Evolutionary conservation across 2,329 filamentous ascomycete species (phyloP).

Genomic region (Cercospora sesami): DNA sequence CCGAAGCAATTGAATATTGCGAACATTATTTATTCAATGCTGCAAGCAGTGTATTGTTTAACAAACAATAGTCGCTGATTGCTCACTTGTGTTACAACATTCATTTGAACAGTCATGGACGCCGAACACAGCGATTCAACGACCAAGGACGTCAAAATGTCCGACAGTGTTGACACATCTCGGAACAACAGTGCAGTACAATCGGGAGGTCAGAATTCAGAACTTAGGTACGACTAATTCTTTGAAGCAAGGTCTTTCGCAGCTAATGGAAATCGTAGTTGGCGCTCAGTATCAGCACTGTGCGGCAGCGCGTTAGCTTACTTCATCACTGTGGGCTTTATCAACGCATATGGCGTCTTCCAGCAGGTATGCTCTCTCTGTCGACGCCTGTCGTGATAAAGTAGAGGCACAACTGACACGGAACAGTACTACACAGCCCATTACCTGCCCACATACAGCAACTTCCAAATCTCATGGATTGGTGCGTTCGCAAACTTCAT

Average conservation of each 20-base stretch:
- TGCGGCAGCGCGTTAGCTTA: constrained; percentile 25
- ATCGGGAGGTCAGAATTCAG: background rate
- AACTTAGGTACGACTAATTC: background rate
- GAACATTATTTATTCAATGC: background rate
- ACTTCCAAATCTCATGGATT: constrained; percentile 37
- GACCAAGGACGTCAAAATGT: background rate
- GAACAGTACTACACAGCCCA: constrained; percentile 31
- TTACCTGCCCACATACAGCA: constrained; percentile 24
- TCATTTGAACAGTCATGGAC: background rate
- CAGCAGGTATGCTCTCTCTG: constrained; percentile 12
- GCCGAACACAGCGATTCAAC: background rate
- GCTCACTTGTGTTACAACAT: background rate
- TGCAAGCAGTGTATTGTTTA: background rate
- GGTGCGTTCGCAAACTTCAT: constrained; percentile 33
- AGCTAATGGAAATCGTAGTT: background rate
- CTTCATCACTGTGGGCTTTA: constrained; percentile 33
- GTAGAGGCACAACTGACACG: background rate
- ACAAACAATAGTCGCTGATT: background rate
- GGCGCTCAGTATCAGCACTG: constrained; percentile 24
- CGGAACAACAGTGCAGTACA: background rate
- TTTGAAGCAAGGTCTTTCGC: background rate
- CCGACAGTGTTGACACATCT: background rate
- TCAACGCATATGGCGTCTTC: constrained; percentile 34
- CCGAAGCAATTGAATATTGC: background rate
- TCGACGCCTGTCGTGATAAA: background rate